Base-by-base conservation (phyloP, 768 basidiomycete genomes). In the Mycena capillaripes region DNA sequence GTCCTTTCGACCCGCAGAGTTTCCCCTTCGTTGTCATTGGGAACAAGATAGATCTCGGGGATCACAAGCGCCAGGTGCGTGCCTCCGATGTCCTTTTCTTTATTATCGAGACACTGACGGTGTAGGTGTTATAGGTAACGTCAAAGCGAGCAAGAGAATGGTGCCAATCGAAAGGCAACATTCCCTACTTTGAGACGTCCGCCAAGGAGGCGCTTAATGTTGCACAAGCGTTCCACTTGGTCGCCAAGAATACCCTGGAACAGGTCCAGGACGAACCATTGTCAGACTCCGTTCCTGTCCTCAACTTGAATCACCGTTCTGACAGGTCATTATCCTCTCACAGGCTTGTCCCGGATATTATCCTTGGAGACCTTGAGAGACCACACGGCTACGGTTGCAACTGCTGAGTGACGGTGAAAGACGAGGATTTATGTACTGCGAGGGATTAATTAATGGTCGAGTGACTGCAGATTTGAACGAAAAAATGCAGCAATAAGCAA, bases 41-140 rank as follows among this genome's bases (percentile, higher is more conserved):
- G n/a, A 99, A 99, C 86, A 99, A 99, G 95, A 97, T 99, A 81
- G 98, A 99, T 81, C 95, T 98, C 78, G 98, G 99, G 85, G 98
- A 99, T 86, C 94, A 92, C 82, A 99, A 98, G 83, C 92, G 97
- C 75, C 97, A 98, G 91, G 97, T 96, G 68, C 72, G 89, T 77
- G 23, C 2, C 8, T 52, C 64, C 2, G 42, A 10, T n/a, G 21
- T n/a, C n/a, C n/a, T n/a, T 16, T 23, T 29, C 27, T 58, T 66
- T 3, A 67, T 46, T 65, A 12, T 55, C 27, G 52, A 19, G 56
- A 36, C 50, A 32, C 71, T 77, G 34, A 76, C 61, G 32, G 62
- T 44, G 29, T 36, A 29, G n/a, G n/a, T n/a, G n/a, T n/a, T 55
- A 21, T 76, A 97, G 97, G 97, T 99, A 30, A 96, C 96, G 11